A percentile compares a stretch with the other conserved stretches of the same genome.
These are phyloP conservation scores for Cyberlindnera bimundalis DNA, from an alignment of 805 yeast genomes.

Conservation along the genomic window DNA sequence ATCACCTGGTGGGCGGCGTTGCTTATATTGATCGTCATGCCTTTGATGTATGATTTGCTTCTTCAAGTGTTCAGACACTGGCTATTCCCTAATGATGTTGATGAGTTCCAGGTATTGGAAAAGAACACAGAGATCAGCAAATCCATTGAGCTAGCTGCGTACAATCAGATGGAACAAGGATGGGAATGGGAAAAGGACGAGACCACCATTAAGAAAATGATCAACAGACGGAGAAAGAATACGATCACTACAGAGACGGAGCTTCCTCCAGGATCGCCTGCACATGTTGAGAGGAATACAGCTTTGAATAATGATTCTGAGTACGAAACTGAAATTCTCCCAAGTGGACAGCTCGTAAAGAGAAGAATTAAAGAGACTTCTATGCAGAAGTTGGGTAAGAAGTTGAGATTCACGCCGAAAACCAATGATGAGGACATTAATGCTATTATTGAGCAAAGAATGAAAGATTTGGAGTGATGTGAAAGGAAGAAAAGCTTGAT, in stretches of 20 bases:
- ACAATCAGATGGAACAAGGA: constrained; percentile 69
- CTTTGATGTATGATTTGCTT: constrained; percentile 64
- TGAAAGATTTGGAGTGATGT: constrained; percentile 34
- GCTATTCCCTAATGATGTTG: constrained; percentile 70
- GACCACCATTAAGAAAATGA: constrained; percentile 26
- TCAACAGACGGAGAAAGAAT: constrained; percentile 24
- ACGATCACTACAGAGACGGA: constrained; percentile 36
- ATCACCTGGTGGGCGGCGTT: constrained; percentile 84
- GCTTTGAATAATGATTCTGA: constrained; percentile 26
- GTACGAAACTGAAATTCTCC: constrained; percentile 57
- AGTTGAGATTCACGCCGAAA: constrained; percentile 32
- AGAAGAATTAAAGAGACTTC: constrained; percentile 31
- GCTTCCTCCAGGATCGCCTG: constrained; percentile 46
- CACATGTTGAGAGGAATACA: constrained; percentile 31
- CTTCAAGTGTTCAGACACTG: constrained; percentile 53
- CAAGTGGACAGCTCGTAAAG: constrained; percentile 66
- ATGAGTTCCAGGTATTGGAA: constrained; percentile 74
- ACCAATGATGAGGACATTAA: constrained; percentile 34
- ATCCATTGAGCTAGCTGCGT: constrained; percentile 70
- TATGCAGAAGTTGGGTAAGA: constrained; percentile 34
- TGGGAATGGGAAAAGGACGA: constrained; percentile 65
- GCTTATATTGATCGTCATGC: constrained; percentile 51
- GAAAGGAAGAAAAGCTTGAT: background rate
- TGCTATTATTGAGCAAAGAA: constrained; percentile 50
- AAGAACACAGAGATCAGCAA: constrained; percentile 62